Percentiles rank a stretch among this genome's conserved stretches.
Conservation (phyloP, 331 rosid species). For the Quercus tomentella region DNA sequence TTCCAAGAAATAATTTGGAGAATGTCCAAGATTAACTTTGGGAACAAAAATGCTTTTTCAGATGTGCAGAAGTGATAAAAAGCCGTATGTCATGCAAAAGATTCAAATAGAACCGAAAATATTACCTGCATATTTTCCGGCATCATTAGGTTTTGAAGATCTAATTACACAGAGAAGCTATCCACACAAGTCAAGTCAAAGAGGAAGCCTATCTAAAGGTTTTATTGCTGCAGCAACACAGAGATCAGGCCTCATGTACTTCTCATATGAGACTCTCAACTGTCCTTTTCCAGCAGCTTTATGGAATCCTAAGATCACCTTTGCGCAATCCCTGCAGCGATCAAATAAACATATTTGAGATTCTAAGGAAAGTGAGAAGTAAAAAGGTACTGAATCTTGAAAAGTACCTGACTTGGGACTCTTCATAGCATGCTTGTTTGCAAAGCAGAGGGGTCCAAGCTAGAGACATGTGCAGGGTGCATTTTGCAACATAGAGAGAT, state of each 20-base stretch:
- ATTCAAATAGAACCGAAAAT: background rate
- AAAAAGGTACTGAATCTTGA: background rate
- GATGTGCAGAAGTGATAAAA: background rate
- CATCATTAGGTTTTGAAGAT: background rate
- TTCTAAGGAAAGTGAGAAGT: background rate
- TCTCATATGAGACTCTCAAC: conserved; percentile 58
- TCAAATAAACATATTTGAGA: background rate
- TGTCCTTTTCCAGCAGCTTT: conserved; percentile 54
- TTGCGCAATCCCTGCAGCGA: conserved; percentile 49
- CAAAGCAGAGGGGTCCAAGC: conserved; percentile 71
- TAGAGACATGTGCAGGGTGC: conserved; percentile 53
- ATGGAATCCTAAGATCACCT: conserved; percentile 66
- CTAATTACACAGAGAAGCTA: background rate
- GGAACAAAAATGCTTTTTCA: background rate
- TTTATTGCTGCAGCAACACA: conserved; percentile 49
- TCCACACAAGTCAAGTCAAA: conserved; percentile 21
- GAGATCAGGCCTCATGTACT: conserved; percentile 49
- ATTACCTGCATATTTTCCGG: background rate
- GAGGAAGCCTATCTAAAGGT: conserved; percentile 63
- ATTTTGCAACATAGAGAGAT: conserved; percentile 70
- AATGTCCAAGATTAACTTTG: background rate
- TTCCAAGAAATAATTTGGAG: background rate
- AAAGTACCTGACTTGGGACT: conserved; percentile 57
- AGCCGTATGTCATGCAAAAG: background rate
- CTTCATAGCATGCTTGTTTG: conserved; percentile 65